Percentiles rank a stretch among this genome's conserved stretches.
Evolutionary conservation across 1,284 basidiomycete species (phyloP).

Genomic region (Fomitopsis pinicola): DNA sequence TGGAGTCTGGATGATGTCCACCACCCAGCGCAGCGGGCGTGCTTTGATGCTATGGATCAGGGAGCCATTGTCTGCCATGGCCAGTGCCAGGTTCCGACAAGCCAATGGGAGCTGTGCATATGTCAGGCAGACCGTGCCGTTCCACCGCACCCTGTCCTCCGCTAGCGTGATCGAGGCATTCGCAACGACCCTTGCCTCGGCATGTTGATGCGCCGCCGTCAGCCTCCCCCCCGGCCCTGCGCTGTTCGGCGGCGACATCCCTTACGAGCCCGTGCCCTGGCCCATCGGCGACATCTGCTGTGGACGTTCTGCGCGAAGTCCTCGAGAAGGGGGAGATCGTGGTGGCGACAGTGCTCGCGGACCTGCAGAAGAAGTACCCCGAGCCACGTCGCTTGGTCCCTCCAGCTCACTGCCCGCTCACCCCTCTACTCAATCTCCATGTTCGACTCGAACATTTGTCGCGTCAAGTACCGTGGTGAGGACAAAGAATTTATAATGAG

Average conservation of each 20-base stretch:
- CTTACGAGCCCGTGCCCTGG: slow-evolving; percentile 26
- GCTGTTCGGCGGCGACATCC: slow-evolving; percentile 40
- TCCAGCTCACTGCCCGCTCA: no score
- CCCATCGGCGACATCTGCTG: slow-evolving; percentile 24
- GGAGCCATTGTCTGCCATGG: not conserved
- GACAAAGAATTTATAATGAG: slow-evolving; percentile 82
- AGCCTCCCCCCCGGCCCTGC: slow-evolving; percentile 9
- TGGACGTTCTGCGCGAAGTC: slow-evolving; percentile 20
- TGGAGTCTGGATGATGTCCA: slow-evolving; percentile 11
- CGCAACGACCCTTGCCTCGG: slow-evolving; percentile 7
- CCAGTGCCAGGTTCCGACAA: not conserved
- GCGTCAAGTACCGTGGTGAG: slow-evolving; percentile 89
- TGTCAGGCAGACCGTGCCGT: slow-evolving; percentile 3
- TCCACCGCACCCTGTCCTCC: not conserved
- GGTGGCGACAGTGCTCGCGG: no score
- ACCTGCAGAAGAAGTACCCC: no score
- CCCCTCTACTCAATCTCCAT: no score
- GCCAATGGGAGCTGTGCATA: slow-evolving; percentile 11
- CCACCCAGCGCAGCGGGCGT: not conserved
- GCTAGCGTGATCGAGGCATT: slow-evolving; percentile 10
- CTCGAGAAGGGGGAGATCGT: no score
- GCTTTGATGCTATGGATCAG: not conserved
- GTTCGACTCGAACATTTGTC: no score
- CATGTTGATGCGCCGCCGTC: not conserved
- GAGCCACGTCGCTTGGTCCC: no score